Evolutionary conservation across 495 filamentous ascomycete genomes (phyloP), one percentile per base, ranked within the genome.

Genomic region (Daldinia loculata): DNA sequence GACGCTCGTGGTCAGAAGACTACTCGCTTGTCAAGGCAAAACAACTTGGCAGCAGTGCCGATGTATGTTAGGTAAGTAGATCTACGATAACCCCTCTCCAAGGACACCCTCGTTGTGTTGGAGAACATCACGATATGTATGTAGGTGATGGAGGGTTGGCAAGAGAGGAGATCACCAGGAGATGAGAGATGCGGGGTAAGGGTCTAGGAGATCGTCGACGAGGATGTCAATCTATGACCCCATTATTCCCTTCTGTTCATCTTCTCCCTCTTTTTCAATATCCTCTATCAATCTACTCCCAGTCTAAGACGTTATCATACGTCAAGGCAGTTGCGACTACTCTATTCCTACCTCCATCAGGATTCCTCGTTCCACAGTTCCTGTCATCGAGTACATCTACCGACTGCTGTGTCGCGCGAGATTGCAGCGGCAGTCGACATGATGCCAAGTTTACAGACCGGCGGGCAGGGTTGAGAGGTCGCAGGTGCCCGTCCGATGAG

Each of bases 171-270:
- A 68, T 66, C 58, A 53, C 36, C 19, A 58, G 17, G 52, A 66
- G 62, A 74, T 69, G 61, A 50, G 48, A 70, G 43, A 74, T 74
- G 71, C 71, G 71, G 71, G 71, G 71, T 74, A 74, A 74, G 38
- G 57, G 32, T 57, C 38, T 55, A 53, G 30, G 26, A 65, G 70
- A 72, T 72, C 70, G 53, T 67, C 59, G 27, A 62, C 61, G 65
- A 68, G 56, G 70, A 56, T 60, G 17, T 6, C 38, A 55, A n/a
- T 64, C 59, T 66, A 63, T 69, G 59, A 56, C 30, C 60, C 51
- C 66, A 52, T 73, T 61, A 58, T 62, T 66, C 41, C 48, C 57
- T 48, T 57, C n/a, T n/a, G 22, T 63, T 67, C 52, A 55, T 63
- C 14, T 67, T 29, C 27, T 24, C 41, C 43, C 48, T 59, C 34